Base-by-base conservation (phyloP, 2,329 filamentous ascomycete genomes). In the Aspergillus fijiensis region DNA sequence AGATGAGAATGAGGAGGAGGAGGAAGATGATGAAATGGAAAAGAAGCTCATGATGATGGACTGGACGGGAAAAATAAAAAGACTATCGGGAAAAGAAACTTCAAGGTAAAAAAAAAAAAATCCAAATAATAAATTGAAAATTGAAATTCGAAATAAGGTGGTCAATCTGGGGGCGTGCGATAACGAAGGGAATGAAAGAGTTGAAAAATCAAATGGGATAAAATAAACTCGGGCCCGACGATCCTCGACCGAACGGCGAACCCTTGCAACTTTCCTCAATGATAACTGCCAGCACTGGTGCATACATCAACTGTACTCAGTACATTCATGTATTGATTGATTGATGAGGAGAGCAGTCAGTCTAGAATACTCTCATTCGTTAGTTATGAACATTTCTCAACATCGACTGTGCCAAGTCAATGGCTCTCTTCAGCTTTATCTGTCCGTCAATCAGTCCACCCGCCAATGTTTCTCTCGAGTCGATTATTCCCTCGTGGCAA, bases 191-290 rank as follows among this genome's bases (percentile, higher is more conserved):
- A 33, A 54, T 60, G 54, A 55, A 58, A 47, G 47, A 59, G 42
- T 25, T 63, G 57, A 61, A 58, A 63, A 62, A 62, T 60, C 54
- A 57, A 62, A 62, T 60, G 19, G 58, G 53, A 62, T 62, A 62
- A 62, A 64, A 60, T 60, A 58, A 64, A 64, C 55, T 61, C 55
- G 47, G 39, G 21, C 19, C 29, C 53, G 51, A 31, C 49, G 48
- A 51, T 59, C 39, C 53, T 33, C 53, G 27, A 53, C 29, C 51
- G 49, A 35, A 35, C 11, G 33, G 42, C 55, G 49, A 50, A 54
- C 49, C 39, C 49, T 49, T 31, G 33, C 48, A 16, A 35, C 9
- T 27, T 27, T 9, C 27, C 9, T 29, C 27, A 29, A 29, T 7
- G 27, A 29, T 29, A 29, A 29, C 7, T 27, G 23, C 23, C 27